A percentile compares a stretch with the other conserved stretches of the same genome.
Evolutionary conservation across 306 rosid genomes (phyloP).

Genomic region (Prunus campanulata): DNA sequence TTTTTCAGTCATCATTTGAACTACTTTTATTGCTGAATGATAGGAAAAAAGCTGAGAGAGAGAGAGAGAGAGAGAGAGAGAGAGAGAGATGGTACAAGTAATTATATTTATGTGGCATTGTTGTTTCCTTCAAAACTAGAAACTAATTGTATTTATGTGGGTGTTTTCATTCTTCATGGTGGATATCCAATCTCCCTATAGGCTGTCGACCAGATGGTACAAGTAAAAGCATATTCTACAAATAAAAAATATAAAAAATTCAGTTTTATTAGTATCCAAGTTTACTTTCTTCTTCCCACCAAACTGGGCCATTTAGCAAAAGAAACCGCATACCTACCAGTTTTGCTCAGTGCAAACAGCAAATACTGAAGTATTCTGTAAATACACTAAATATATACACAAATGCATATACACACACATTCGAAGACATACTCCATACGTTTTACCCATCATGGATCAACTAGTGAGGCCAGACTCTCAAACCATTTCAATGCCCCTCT

Average conservation of each 20-base stretch:
- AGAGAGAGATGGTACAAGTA: neutral
- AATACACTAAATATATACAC: neutral
- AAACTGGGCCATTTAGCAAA: neutral
- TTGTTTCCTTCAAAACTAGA: conserved; percentile 4
- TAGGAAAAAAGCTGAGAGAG: neutral
- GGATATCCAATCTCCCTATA: neutral
- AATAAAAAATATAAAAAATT: fast-evolving
- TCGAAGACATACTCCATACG: neutral
- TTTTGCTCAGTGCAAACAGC: neutral
- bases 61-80: neutral
- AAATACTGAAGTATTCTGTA: neutral
- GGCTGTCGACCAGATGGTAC: neutral
- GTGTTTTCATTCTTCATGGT: conserved; percentile 11
- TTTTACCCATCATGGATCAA: too few species aligned
- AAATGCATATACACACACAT: neutral
- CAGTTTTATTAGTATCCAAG: neutral
- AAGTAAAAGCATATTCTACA: neutral
- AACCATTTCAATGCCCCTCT: neutral
- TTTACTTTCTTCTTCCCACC: neutral
- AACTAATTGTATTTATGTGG: neutral
- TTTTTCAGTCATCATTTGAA: neutral
- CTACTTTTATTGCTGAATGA: conserved; percentile 11
- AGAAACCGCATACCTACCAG: neutral
- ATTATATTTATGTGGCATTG: neutral
- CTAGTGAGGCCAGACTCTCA: neutral